Evolutionary conservation across 2,329 filamentous ascomycete species (phyloP).

Genomic region (Myriangium duriaei): DNA sequence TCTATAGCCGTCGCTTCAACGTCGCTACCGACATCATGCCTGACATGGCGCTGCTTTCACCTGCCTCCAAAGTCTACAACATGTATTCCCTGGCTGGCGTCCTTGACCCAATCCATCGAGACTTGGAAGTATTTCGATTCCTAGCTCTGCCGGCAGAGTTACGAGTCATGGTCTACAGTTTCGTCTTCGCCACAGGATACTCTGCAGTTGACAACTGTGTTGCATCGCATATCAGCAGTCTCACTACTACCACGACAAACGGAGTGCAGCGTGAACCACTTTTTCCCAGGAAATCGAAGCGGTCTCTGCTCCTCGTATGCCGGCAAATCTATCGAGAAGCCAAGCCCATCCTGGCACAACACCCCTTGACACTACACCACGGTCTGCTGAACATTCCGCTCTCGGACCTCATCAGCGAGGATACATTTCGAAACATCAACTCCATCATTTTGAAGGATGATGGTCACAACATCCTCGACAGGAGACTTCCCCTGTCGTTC

Average conservation of each 20-base stretch:
- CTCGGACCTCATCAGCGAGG: slow-evolving; percentile 13
- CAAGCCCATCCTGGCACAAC: slow-evolving; percentile 16
- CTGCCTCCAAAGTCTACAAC: no score
- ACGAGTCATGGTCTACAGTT: slow-evolving; percentile 12
- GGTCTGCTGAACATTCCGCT: slow-evolving; percentile 15
- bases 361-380: slow-evolving; percentile 19
- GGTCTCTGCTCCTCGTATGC: slow-evolving; percentile 24
- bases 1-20: slow-evolving; percentile 1
- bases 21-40: no score
- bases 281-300: no score
- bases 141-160: slow-evolving; percentile 13
- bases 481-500: slow-evolving; percentile 15
- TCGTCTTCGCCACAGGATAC: slow-evolving; percentile 10
- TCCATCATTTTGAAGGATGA: slow-evolving; percentile 11
- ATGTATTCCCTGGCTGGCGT: no score
- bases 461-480: slow-evolving; percentile 8
- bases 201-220: slow-evolving; percentile 14
- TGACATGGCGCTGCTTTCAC: no score
- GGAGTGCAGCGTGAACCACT: no score
- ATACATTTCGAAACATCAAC: slow-evolving; percentile 17
- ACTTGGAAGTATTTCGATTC: slow-evolving; percentile 11
- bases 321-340: slow-evolving; percentile 24
- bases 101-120: no score
- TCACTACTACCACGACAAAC: no score
- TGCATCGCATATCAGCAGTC: slow-evolving; percentile 15